phyloP scores from a whole-genome alignment of 1,284 basidiomycete genomes.

The Ustilago hordei region DNA sequence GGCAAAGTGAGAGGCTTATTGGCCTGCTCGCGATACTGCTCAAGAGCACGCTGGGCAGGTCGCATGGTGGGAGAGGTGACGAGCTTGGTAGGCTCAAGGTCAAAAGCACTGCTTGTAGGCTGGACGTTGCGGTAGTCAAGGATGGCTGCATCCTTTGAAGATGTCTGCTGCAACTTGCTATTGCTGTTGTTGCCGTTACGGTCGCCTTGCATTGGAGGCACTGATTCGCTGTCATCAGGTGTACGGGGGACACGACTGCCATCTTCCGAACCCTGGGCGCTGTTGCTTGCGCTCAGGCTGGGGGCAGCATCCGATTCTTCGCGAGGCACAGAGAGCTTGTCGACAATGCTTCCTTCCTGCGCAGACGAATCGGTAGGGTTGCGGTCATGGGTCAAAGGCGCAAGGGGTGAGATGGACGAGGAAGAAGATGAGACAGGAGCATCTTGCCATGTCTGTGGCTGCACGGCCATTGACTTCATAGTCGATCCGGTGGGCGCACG shows the following conservation, averaged over 20 bases:
- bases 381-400: constrained; percentile 21
- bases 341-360: constrained; percentile 45
- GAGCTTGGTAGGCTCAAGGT: constrained; percentile 3
- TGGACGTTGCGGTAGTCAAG: constrained; percentile 21
- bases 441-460: constrained; percentile 41
- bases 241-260: constrained; percentile 43
- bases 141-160: not conserved
- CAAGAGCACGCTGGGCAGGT: constrained; percentile 49
- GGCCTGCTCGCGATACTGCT: constrained; percentile 35
- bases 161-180: constrained; percentile 12
- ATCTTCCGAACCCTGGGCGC: constrained; percentile 48
- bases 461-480: constrained; percentile 44
- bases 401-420: constrained; percentile 6
- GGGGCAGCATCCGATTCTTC: constrained; percentile 48
- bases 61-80: constrained; percentile 19
- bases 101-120: not conserved
- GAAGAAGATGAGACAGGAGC: constrained; percentile 10
- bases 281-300: constrained; percentile 41
- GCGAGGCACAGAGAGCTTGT: constrained; percentile 38
- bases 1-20: constrained; percentile 17
- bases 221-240: constrained; percentile 34
- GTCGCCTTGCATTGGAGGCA: constrained; percentile 11
- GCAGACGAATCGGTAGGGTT: constrained; percentile 26
- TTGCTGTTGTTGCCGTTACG: constrained; percentile 6
- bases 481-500: constrained; percentile 41